These are phyloP conservation scores for Candida verbasci DNA, from an alignment of 805 yeast species.

Conservation along the genomic window DNA sequence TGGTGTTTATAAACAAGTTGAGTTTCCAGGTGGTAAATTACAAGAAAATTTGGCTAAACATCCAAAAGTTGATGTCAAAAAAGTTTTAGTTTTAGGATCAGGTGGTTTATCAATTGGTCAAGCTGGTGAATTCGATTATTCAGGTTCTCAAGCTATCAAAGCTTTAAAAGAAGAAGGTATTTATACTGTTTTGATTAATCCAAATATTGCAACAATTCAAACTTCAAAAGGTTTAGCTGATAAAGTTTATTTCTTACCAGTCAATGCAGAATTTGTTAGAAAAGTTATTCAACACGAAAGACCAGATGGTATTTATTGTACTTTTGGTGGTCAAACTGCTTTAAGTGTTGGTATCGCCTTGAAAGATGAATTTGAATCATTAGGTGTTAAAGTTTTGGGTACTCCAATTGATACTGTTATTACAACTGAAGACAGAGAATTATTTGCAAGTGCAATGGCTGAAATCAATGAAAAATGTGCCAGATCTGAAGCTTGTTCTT, in stretches of 20 bases:
- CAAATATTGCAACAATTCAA: slow-evolving; percentile 97
- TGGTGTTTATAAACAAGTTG: slow-evolving; percentile 62
- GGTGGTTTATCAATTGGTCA: slow-evolving; percentile 99
- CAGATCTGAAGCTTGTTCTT: slow-evolving; percentile 78
- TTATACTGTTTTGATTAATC: slow-evolving; percentile 92
- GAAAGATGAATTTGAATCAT: slow-evolving; percentile 88
- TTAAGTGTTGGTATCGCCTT: slow-evolving; percentile 91
- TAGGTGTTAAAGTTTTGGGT: slow-evolving; percentile 94
- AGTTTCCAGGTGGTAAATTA: slow-evolving; percentile 84
- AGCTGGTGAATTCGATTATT: slow-evolving; percentile 98
- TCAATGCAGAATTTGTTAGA: slow-evolving; percentile 91
- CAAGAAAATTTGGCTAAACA: slow-evolving; percentile 71
- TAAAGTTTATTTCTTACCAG: slow-evolving; percentile 97
- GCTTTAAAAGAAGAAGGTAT: slow-evolving; percentile 98
- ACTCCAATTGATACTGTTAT: slow-evolving; percentile 94
- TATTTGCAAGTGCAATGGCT: slow-evolving; percentile 91
- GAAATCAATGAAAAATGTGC: slow-evolving; percentile 96
- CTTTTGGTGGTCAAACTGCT: slow-evolving; percentile 99
- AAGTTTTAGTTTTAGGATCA: slow-evolving; percentile 91
- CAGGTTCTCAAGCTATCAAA: slow-evolving; percentile 98
- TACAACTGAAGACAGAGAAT: slow-evolving; percentile 97
- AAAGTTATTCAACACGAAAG: slow-evolving; percentile 92
- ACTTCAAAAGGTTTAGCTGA: slow-evolving; percentile 98
- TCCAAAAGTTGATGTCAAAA: slow-evolving; percentile 81
- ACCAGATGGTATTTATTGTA: slow-evolving; percentile 95